Conservation (phyloP, 192 early-diverging fungal species). For the Entomortierella beljakovae region DNA sequence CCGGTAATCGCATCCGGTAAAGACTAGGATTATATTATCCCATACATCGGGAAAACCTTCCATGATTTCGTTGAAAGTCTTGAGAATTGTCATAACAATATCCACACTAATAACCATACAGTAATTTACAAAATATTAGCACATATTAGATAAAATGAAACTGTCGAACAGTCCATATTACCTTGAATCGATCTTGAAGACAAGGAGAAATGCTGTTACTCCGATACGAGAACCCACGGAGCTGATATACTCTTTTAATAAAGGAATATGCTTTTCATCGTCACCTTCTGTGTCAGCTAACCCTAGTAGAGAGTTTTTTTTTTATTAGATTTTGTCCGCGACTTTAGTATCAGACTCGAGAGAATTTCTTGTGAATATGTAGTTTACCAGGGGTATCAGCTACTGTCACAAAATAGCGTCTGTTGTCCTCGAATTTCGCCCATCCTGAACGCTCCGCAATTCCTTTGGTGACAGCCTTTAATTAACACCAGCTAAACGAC, state of each 20-base stretch:
- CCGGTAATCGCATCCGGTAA: constrained; percentile 45
- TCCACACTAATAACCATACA: constrained; percentile 18
- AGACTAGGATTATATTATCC: constrained; percentile 47
- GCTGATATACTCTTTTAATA: constrained; percentile 41
- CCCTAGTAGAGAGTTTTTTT: neutral
- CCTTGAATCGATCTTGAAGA: constrained; percentile 51
- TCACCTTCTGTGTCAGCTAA: constrained; percentile 50
- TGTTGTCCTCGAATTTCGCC: constrained; percentile 44
- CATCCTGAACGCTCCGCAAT: constrained; percentile 50
- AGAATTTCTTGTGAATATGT: neutral
- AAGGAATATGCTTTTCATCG: constrained; percentile 48
- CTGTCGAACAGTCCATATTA: neutral
- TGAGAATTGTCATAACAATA: constrained; percentile 41
- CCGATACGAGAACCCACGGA: constrained; percentile 43
- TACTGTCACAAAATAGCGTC: constrained; percentile 32
- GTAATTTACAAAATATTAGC: neutral
- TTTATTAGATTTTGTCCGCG: neutral
- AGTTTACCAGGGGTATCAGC: constrained; percentile 45
- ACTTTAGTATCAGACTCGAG: too few relatives aligned
- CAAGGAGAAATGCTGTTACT: constrained; percentile 36
- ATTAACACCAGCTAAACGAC: neutral
- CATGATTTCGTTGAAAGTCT: constrained; percentile 46
- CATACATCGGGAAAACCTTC: constrained; percentile 46
- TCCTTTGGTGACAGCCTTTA: constrained; percentile 44
- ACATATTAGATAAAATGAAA: neutral